A percentile compares a stretch with the other conserved stretches of the same genome.
phyloP scores from a whole-genome alignment of 2,329 filamentous ascomycete genomes.

The Metarhizium rileyi region DNA sequence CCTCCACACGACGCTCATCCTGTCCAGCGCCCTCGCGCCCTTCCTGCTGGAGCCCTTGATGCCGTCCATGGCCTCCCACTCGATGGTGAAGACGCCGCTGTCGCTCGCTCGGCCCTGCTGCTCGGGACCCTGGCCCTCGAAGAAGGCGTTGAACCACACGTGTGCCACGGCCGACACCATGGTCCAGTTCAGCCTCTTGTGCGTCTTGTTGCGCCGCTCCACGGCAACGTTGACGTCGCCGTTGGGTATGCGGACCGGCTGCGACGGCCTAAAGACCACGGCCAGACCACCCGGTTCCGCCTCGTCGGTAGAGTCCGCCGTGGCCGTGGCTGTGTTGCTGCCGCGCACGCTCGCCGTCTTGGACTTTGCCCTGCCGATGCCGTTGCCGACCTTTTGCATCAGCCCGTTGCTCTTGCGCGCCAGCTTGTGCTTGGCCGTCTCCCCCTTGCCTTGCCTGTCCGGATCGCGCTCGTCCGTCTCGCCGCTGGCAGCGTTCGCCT shows the following conservation, averaged over 20 bases:
- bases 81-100: constrained; percentile 52
- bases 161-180: constrained; percentile 92
- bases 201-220: constrained; percentile 73
- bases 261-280: constrained; percentile 66
- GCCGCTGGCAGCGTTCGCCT: constrained; percentile 12
- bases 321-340: constrained; percentile 7
- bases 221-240: constrained; percentile 87
- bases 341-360: constrained; percentile 10
- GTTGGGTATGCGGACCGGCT: constrained; percentile 60
- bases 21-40: constrained; percentile 72
- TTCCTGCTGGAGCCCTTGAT: constrained; percentile 84
- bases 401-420: constrained; percentile 23
- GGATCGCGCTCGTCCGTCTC: neutral
- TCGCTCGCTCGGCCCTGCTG: constrained; percentile 54
- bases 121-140: constrained; percentile 73
- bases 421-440: constrained; percentile 13
- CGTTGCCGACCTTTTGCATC: constrained; percentile 19
- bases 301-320: constrained; percentile 19
- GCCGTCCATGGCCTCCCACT: constrained; percentile 71
- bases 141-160: constrained; percentile 94
- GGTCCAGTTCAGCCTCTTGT: constrained; percentile 67
- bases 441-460: neutral
- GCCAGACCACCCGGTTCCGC: constrained; percentile 54
- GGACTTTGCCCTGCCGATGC: constrained; percentile 14
- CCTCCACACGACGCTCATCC: constrained; percentile 78